Conservation (phyloP, 768 basidiomycete genomes). For the Lanmaoa rubissima region DNA sequence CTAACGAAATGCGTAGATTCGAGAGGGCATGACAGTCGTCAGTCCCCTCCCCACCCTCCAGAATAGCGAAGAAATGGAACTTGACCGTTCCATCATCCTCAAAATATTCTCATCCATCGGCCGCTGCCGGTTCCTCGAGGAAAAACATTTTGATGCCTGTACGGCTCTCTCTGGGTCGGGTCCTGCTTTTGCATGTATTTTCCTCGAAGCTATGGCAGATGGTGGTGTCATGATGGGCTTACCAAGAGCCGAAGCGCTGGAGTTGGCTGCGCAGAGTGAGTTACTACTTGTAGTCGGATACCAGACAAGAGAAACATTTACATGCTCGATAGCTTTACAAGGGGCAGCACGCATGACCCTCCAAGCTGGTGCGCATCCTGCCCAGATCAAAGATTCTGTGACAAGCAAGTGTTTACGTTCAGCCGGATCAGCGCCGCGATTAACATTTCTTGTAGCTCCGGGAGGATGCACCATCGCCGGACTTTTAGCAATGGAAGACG, state of each 20-base stretch:
- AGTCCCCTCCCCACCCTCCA: constrained; percentile 60
- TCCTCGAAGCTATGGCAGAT: constrained; percentile 98
- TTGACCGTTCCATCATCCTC: constrained; percentile 71
- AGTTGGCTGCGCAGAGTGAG: constrained; percentile 93
- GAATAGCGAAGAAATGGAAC: constrained; percentile 42
- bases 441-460: constrained; percentile 60
- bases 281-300: constrained; percentile 2
- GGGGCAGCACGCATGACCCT: constrained; percentile 96
- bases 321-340: constrained; percentile 67
- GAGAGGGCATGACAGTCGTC: constrained; percentile 98
- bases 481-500: constrained; percentile 92
- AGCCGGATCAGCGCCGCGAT: background rate
- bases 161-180: constrained; percentile 96
- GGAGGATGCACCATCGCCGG: constrained; percentile 99
- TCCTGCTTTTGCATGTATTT: constrained; percentile 94
- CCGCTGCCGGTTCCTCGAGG: constrained; percentile 92
- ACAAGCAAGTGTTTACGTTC: constrained; percentile 63
- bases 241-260: constrained; percentile 89
- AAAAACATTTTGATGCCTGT: constrained; percentile 98
- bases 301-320: background rate
- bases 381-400: constrained; percentile 95
- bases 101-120: constrained; percentile 98
- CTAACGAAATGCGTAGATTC: constrained; percentile 58
- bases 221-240: constrained; percentile 99
- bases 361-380: constrained; percentile 86